Base-by-base conservation (phyloP, 345 rosid genomes). In the Capsella bursapastoris region DNA sequence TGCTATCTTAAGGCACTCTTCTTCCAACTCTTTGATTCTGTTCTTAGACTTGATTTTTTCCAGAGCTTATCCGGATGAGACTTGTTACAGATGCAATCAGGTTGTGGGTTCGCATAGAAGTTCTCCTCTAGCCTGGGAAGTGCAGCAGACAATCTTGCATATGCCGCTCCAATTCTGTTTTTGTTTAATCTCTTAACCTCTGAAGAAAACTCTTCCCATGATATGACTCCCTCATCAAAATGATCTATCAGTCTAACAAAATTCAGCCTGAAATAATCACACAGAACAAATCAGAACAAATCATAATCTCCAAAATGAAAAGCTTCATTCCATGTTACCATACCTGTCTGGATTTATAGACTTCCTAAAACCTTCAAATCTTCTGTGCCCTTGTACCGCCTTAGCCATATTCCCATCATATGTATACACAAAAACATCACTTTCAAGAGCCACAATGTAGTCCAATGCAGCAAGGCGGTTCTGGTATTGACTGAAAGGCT, bases 341-440 rank as follows among this genome's bases (percentile, higher is more conserved):
- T 68, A 93, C 98, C 89, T 85, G 88, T 90, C 88, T 34, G 98
- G 98, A 74, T 86, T 89, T 60, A 93, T 88, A 31, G 97, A 88
- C 81, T 86, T 93, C 50, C 89, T 79, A 65, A 89, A 93, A 51
- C 98, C 96, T 83, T 88, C 92, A 66, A 90, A 93, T 64, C 84
- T 79, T 78, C 98, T 66, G 45, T 93, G 98, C 32, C 98, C 98
- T 80, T 93, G 97, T 57, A 93, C 98, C 13, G 98, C 97, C 80
- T 88, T 94, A 11, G 98, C 98, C 98, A 94, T 94, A 62, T 94
- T 94, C 27, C 98, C 98, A 66, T 94, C 97, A 4, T 94, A 91
- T 4, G 98, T 91, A 74, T 91, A 88, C 53, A 90, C 86, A 80
- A 94, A 94, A 35, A 91, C 98, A 57, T 94, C 95, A 55, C 98